Evolutionary conservation across 1,284 basidiomycete genomes (phyloP).

Genomic region (Filobasidium uniguttulatum): DNA sequence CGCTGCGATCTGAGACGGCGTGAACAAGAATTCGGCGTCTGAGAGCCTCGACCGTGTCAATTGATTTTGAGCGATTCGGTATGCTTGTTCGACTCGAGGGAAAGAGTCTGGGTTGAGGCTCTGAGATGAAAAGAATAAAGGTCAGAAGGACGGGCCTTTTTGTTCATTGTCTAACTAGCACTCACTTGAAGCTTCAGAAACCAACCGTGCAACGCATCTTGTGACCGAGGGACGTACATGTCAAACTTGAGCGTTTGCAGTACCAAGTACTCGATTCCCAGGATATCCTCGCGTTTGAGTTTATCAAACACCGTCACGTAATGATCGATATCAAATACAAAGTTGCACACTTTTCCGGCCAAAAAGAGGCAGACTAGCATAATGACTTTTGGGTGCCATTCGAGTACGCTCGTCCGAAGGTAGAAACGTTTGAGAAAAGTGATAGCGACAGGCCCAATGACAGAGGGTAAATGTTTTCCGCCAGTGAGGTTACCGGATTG

Average conservation of each 20-base stretch:
- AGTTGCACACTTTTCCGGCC: conserved; percentile 92
- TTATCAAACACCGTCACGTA: conserved; percentile 71
- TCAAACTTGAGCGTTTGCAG: conserved; percentile 87
- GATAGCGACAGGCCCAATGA: conserved; percentile 83
- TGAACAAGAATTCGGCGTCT: conserved; percentile 80
- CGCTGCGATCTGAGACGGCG: conserved; percentile 88
- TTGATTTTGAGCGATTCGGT: conserved; percentile 22
- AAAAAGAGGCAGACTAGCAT: conserved; percentile 95
- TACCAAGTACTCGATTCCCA: conserved; percentile 87
- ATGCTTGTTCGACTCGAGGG: conserved; percentile 2
- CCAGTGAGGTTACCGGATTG: conserved; percentile 30
- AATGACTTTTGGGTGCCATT: conserved; percentile 96
- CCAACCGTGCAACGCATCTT: conserved; percentile 77
- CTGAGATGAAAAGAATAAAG: not conserved
- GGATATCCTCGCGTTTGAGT: conserved; percentile 63
- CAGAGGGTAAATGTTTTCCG: conserved; percentile 58
- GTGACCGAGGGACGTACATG: conserved; percentile 81
- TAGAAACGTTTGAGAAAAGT: conserved; percentile 94
- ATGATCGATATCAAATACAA: conserved; percentile 67
- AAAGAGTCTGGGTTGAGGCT: not conserved
- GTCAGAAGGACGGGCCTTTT: not conserved
- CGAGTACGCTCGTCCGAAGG: conserved; percentile 94
- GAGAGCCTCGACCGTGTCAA: conserved; percentile 66
- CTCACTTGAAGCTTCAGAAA: conserved; percentile 77
- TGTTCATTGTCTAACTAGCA: not conserved